A percentile compares a stretch with the other conserved stretches of the same genome.
These are phyloP conservation scores for Haplosporangium sp. DNA, from an alignment of 371 early-diverging fungal species.

Conservation along the genomic window DNA sequence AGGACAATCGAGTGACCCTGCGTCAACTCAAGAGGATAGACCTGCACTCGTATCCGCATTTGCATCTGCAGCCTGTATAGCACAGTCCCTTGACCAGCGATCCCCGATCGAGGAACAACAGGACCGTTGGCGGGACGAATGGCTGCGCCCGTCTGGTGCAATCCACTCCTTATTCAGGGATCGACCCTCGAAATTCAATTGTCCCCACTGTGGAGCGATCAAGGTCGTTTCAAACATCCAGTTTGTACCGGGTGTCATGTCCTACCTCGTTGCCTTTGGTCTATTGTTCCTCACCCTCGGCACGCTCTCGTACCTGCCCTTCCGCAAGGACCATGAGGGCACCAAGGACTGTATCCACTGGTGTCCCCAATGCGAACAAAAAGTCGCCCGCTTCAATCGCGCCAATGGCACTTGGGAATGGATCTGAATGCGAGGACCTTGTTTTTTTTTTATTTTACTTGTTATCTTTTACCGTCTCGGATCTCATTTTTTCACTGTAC, in stretches of 20 bases:
- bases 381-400: conserved; percentile 36
- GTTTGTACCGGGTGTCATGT: conserved; percentile 46
- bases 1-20: no score
- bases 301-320: conserved; percentile 34
- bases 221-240: conserved; percentile 40
- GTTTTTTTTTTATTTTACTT: neutral
- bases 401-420: conserved; percentile 47
- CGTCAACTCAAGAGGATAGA: neutral
- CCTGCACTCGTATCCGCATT: neutral
- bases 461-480: conserved; percentile 1
- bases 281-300: conserved; percentile 46
- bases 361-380: conserved; percentile 33
- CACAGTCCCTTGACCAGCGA: neutral
- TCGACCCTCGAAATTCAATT: conserved; percentile 46
- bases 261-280: conserved; percentile 46
- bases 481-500: neutral
- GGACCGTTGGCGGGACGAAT: conserved; percentile 45
- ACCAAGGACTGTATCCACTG: conserved; percentile 54
- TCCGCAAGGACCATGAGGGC: conserved; percentile 45
- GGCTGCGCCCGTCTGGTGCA: conserved; percentile 48
- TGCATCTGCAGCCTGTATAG: no score
- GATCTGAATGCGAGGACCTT: conserved; percentile 11
- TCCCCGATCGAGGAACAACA: conserved; percentile 35
- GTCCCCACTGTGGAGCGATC: conserved; percentile 44
- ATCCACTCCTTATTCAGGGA: conserved; percentile 44